Conservation (phyloP, 805 yeast species). For the Candida jianshihensis region DNA sequence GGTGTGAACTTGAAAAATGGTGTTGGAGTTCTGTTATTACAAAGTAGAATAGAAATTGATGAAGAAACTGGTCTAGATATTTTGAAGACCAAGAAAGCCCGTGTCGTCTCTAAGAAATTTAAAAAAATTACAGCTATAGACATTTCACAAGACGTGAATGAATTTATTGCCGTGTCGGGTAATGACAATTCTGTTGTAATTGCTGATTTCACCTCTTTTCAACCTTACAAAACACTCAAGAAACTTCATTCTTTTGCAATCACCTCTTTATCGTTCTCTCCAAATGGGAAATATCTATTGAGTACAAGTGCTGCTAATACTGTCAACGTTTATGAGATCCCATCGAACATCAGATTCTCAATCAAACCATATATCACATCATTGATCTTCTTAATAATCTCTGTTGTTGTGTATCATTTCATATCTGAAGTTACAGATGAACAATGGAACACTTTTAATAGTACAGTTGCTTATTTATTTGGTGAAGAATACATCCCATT, state of each 20-base stretch:
- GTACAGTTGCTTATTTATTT: slow-evolving; percentile 7
- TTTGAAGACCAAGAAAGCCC: slow-evolving; percentile 30
- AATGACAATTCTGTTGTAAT: slow-evolving; percentile 60
- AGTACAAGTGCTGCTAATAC: slow-evolving; percentile 75
- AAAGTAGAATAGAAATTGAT: slow-evolving; percentile 17
- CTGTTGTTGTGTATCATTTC: slow-evolving; percentile 4
- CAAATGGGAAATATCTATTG: slow-evolving; percentile 59
- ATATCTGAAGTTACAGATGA: slow-evolving; percentile 11
- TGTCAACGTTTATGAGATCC: slow-evolving; percentile 55
- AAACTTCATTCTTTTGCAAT: slow-evolving; percentile 77
- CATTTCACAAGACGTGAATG: slow-evolving; percentile 22
- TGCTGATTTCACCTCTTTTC: slow-evolving; percentile 45
- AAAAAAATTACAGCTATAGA: slow-evolving; percentile 53
- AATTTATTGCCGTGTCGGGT: slow-evolving; percentile 35
- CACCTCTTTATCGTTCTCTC: slow-evolving; percentile 64
- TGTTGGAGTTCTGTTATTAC: slow-evolving; percentile 32
- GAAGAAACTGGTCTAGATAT: slow-evolving; percentile 4
- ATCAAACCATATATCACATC: slow-evolving; percentile 8
- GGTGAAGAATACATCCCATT: slow-evolving; percentile 7
- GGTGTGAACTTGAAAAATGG: slow-evolving; percentile 37
- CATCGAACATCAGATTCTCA: slow-evolving; percentile 32
- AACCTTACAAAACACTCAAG: slow-evolving; percentile 40
- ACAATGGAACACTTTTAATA: slow-evolving; percentile 9
- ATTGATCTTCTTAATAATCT: slow-evolving; percentile 5
- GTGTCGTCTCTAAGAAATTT: slow-evolving; percentile 38